These are phyloP conservation scores for Crithidia mellificae DNA, from an alignment of 208 protist genomes.

Conservation along the genomic window DNA sequence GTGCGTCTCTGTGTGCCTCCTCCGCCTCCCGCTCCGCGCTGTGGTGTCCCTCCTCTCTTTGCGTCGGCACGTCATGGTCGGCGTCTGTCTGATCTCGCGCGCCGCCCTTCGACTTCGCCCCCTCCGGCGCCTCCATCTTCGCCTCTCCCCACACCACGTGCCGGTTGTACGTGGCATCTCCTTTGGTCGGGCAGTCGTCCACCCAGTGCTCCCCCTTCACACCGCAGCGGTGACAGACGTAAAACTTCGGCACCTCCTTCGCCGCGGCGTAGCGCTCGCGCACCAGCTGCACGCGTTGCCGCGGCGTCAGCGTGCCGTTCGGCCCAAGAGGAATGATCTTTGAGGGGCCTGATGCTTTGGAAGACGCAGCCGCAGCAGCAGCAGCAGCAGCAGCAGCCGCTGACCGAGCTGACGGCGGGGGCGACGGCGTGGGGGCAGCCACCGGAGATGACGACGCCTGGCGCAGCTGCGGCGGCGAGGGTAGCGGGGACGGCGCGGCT, in stretches of 20 bases:
- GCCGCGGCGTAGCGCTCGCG: conserved; percentile 63
- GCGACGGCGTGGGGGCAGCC: neutral
- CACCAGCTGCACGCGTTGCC: conserved; percentile 72
- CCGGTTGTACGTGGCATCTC: conserved; percentile 64
- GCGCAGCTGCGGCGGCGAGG: neutral
- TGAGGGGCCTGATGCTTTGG: conserved; percentile 1
- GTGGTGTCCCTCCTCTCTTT: too few relatives aligned
- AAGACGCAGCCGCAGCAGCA: neutral
- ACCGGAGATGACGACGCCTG: too few relatives aligned
- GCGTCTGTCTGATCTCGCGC: neutral
- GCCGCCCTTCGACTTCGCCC: neutral
- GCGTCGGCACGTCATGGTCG: neutral
- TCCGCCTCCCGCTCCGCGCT: too few relatives aligned
- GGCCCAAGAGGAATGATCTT: conserved; percentile 65
- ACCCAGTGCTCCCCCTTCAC: conserved; percentile 81
- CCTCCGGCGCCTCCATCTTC: conserved; percentile 30
- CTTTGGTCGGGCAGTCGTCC: conserved; percentile 65
- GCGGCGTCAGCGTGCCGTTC: conserved; percentile 66
- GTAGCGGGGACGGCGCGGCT: neutral
- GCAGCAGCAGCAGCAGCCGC: neutral
- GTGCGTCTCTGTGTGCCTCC: too few relatives aligned
- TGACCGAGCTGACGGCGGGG: too few relatives aligned
- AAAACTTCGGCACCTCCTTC: conserved; percentile 67
- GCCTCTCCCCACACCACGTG: conserved; percentile 76
- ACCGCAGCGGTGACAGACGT: conserved; percentile 83